Percentiles rank a stretch among this genome's conserved stretches.
Evolutionary conservation across 1,284 basidiomycete genomes (phyloP).

Genomic region (Sparassis latifolia): DNA sequence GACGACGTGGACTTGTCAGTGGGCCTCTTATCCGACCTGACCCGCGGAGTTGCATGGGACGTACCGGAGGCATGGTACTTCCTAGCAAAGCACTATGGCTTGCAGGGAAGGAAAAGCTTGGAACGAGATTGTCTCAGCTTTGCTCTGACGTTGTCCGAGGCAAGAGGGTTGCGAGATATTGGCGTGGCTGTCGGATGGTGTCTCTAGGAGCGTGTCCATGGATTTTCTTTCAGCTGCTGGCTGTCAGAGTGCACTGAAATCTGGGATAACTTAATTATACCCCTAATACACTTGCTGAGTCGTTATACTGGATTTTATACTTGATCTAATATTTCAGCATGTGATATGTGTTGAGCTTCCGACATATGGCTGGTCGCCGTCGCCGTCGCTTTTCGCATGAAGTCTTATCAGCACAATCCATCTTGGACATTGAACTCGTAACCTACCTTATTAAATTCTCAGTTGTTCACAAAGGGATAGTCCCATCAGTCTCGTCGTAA

Average conservation of each 20-base stretch:
- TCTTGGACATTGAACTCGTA: neutral
- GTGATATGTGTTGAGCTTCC: no score
- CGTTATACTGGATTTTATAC: no score
- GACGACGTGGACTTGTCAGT: constrained; percentile 70
- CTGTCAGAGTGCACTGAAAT: no score
- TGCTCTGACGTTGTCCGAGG: constrained; percentile 71
- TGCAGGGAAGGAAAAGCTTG: constrained; percentile 63
- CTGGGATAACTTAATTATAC: no score
- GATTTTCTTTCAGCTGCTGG: neutral
- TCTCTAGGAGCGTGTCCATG: constrained; percentile 29
- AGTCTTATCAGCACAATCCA: no score
- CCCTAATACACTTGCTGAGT: no score
- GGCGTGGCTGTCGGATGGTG: constrained; percentile 65
- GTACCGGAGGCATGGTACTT: constrained; percentile 90
- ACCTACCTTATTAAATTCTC: neutral
- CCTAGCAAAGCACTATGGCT: constrained; percentile 71
- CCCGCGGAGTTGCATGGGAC: constrained; percentile 75
- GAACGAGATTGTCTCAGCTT: constrained; percentile 72
- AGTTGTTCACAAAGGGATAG: neutral
- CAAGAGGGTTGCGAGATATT: constrained; percentile 58
- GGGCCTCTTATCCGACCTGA: constrained; percentile 57
- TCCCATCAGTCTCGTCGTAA: constrained; percentile 27
- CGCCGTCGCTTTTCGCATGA: no score
- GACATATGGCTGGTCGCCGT: no score
- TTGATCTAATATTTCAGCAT: no score